Evolutionary conservation across 2,329 filamentous ascomycete species (phyloP).

Genomic region (Onygenales sp.): DNA sequence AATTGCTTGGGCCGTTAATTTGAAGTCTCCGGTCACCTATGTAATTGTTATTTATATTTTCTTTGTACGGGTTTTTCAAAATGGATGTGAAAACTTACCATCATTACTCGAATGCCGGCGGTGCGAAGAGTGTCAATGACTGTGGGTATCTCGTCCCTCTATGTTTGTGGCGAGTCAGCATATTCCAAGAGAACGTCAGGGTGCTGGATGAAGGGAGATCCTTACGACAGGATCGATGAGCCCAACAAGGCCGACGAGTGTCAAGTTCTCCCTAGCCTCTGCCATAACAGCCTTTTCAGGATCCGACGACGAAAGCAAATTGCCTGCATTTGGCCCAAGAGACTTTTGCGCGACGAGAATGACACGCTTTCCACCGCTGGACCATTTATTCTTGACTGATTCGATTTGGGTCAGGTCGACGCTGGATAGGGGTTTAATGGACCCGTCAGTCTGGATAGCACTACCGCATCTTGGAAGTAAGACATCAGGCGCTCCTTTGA

Average conservation of each 20-base stretch:
- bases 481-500: conserved; percentile 71
- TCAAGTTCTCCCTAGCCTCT: conserved; percentile 41
- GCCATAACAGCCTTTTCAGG: conserved; percentile 50
- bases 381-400: conserved; percentile 57
- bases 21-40: conserved; percentile 65
- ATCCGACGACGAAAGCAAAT: conserved; percentile 34
- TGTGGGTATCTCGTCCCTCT: conserved; percentile 48
- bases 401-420: conserved; percentile 41
- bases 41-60: neutral
- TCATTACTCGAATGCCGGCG: conserved; percentile 67
- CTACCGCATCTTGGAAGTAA: conserved; percentile 54
- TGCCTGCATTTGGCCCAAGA: conserved; percentile 42
- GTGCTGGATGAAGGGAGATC: neutral
- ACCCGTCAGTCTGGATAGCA: conserved; percentile 48
- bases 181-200: neutral
- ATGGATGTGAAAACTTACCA: conserved; percentile 40
- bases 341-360: conserved; percentile 57
- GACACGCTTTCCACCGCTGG: conserved; percentile 57
- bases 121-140: conserved; percentile 54
- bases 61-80: neutral
- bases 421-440: conserved; percentile 41
- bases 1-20: conserved; percentile 64
- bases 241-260: conserved; percentile 47
- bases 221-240: conserved; percentile 48
- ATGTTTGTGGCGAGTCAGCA: neutral